Evolutionary conservation across 495 filamentous ascomycete genomes (phyloP).

Genomic region (Baudoinia panamericana): DNA sequence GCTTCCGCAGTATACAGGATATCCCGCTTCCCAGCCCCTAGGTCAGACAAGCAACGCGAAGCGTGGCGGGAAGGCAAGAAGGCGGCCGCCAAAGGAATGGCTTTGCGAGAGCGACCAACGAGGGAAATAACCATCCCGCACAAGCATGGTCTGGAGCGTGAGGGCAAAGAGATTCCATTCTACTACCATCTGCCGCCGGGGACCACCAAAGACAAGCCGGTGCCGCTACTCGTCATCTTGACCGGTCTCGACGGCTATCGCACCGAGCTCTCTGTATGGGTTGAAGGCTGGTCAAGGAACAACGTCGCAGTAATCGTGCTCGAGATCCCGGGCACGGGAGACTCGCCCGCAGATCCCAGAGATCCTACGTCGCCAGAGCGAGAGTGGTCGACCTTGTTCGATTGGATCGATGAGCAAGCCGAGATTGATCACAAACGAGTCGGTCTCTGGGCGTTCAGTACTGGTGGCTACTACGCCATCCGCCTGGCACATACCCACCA

Average conservation of each 20-base stretch:
- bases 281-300: constrained; percentile 51
- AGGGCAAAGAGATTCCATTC: constrained; percentile 48
- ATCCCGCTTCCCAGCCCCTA: constrained; percentile 49
- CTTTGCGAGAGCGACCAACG: constrained; percentile 41
- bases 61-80: constrained; percentile 59
- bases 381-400: constrained; percentile 50
- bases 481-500: constrained; percentile 60
- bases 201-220: constrained; percentile 30
- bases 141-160: constrained; percentile 33
- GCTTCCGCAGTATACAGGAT: constrained; percentile 62
- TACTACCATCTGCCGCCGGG: constrained; percentile 47
- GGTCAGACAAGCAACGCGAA: constrained; percentile 44
- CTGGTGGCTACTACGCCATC: constrained; percentile 66
- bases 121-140: constrained; percentile 51
- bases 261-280: constrained; percentile 62
- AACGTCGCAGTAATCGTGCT: constrained; percentile 42
- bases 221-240: constrained; percentile 54
- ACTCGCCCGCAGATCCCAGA: constrained; percentile 52
- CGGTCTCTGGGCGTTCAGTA: constrained; percentile 60
- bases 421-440: constrained; percentile 50
- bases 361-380: constrained; percentile 42
- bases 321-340: constrained; percentile 71
- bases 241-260: constrained; percentile 70
- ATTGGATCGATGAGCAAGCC: constrained; percentile 46
- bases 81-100: constrained; percentile 46